Evolutionary conservation across 1,284 basidiomycete genomes (phyloP), one percentile per base, ranked within the genome.

Genomic region (Ceratobasidium sp.): DNA sequence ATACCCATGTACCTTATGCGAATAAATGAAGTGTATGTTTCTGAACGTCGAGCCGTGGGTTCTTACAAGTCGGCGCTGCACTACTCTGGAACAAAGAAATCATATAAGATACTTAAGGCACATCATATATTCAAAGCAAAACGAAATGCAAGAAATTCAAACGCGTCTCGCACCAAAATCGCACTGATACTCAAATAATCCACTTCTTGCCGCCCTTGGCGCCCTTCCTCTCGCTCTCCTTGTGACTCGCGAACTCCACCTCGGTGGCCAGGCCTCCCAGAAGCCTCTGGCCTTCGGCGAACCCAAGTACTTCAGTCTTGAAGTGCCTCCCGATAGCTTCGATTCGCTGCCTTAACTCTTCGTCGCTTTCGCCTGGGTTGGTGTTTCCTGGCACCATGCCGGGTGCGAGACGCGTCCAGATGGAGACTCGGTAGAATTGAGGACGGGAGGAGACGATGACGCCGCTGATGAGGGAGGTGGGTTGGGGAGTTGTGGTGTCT

Each of bases 391-490:
- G 22, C 7, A 29, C 74, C 54, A 62, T 51, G 15, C 73, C 73
- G 2, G 75, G 93, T 7, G 94, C 93, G 66, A 91, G 86, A 64
- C 97, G 89, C 60, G 97, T 99, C 97, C 97, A 99, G 86, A 99
- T 96, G 75, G 95, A 95, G 79, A 99, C 85, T 69, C 97, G 93
- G 86, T 96, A 99, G 83, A 99, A 99, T 82, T 96, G 94, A 73
- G 95, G 94, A 76, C 97, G 92, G 60, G 94, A 93, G 17, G 94
- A 96, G 74, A 99, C 91, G 80, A 99, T 98, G 62, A 99, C 97
- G 74, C 97, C 96, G 0, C 96, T 98, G 78, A 98, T 93, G 75
- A 96, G 87, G 15, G 93, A 92, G 77, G 88, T 85, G 1, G 87
- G 86, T 24, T 87, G 83, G 51, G 84, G 82, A 41, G 86, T 86